Conservation (phyloP, 2,329 filamentous ascomycete species). For the Venturia oleaginea region DNA sequence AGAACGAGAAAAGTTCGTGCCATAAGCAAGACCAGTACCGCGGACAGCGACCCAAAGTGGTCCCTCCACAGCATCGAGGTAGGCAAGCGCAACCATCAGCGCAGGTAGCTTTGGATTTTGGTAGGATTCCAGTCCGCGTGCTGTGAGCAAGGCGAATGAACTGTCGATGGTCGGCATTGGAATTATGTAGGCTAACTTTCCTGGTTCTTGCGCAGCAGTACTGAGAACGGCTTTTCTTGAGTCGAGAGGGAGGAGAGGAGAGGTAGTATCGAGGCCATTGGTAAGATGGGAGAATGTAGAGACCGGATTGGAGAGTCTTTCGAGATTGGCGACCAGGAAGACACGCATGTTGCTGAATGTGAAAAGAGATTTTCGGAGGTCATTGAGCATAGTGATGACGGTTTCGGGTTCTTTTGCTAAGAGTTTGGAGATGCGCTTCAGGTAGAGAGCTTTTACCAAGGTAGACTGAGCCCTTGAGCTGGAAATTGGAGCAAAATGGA, state of each 20-base stretch:
- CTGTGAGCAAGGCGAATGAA: slow-evolving; percentile 72
- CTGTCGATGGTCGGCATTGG: slow-evolving; percentile 91
- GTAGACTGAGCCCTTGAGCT: slow-evolving; percentile 69
- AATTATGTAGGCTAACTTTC: slow-evolving; percentile 67
- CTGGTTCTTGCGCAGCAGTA: slow-evolving; percentile 63
- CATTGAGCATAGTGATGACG: slow-evolving; percentile 69
- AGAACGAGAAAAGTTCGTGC: slow-evolving; percentile 68
- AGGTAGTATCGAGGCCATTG: slow-evolving; percentile 40
- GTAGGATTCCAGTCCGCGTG: slow-evolving; percentile 65
- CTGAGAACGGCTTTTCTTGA: slow-evolving; percentile 64
- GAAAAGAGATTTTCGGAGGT: slow-evolving; percentile 67
- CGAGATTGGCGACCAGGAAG: slow-evolving; percentile 72
- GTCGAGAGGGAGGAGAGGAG: slow-evolving; percentile 57
- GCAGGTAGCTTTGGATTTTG: slow-evolving; percentile 71
- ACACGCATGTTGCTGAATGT: slow-evolving; percentile 78
- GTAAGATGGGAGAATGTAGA: slow-evolving; percentile 65
- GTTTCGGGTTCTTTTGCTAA: slow-evolving; percentile 66
- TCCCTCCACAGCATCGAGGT: slow-evolving; percentile 87
- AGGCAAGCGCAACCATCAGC: slow-evolving; percentile 78
- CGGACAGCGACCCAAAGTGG: slow-evolving; percentile 91
- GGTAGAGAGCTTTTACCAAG: slow-evolving; percentile 77
- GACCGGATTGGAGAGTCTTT: slow-evolving; percentile 64
- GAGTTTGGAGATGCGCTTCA: slow-evolving; percentile 75
- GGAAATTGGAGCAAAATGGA: slow-evolving; percentile 70
- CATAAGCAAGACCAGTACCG: slow-evolving; percentile 88